phyloP scores from a whole-genome alignment of 1,139 yeast genomes.

The Scheffersomyces stambukii region DNA sequence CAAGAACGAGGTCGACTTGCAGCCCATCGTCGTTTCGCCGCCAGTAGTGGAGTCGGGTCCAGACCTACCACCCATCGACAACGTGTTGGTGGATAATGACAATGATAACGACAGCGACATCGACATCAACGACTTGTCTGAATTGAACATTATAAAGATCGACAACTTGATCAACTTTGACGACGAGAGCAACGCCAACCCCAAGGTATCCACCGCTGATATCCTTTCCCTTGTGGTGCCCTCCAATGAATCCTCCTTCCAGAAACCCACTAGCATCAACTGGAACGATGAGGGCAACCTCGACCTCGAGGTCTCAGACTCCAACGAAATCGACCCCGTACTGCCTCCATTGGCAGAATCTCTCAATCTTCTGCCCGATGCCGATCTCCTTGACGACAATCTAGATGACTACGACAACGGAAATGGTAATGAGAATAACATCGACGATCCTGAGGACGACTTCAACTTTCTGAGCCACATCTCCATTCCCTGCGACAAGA shows the following conservation, averaged over 20 bases:
- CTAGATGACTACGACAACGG: no score
- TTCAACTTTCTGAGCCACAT: slow-evolving; percentile 5
- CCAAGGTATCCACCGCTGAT: slow-evolving; percentile 7
- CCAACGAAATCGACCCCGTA: no score
- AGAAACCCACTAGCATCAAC: slow-evolving; percentile 38
- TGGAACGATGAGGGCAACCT: slow-evolving; percentile 40
- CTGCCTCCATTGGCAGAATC: no score
- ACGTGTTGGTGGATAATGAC: no score
- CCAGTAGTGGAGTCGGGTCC: slow-evolving; percentile 1
- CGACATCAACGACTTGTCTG: slow-evolving; percentile 39
- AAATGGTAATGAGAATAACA: no score
- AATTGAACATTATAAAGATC: slow-evolving; percentile 34
- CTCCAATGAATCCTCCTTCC: slow-evolving; percentile 35
- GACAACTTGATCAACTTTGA: slow-evolving; percentile 32
- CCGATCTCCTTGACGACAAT: no score
- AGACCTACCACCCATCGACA: slow-evolving; percentile 5
- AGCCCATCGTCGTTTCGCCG: slow-evolving; percentile 6
- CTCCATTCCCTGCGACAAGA: neutral
- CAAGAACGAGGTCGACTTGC: slow-evolving; percentile 5
- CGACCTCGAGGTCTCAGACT: no score
- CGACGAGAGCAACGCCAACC: slow-evolving; percentile 7
- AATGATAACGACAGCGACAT: slow-evolving; percentile 13
- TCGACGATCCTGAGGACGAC: no score
- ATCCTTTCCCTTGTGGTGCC: slow-evolving; percentile 12
- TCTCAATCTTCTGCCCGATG: no score